A percentile compares a stretch with the other conserved stretches of the same genome.
phyloP scores from a whole-genome alignment of 2,329 filamentous ascomycete genomes.

The Amphichorda felina region DNA sequence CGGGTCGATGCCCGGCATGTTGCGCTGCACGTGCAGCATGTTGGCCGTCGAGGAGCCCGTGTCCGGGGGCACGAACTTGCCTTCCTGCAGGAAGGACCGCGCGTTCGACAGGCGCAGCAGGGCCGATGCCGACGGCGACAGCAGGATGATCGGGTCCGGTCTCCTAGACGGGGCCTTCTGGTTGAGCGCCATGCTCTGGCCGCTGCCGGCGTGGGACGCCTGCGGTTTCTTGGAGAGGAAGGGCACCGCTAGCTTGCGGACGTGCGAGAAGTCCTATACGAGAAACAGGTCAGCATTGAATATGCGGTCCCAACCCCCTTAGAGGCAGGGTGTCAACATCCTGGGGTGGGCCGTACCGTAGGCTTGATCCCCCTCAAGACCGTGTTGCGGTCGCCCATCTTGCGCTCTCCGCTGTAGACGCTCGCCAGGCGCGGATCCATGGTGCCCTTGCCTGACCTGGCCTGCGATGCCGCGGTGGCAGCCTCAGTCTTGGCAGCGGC shows the following conservation, averaged over 20 bases:
- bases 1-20: constrained; percentile 59
- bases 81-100: constrained; percentile 82
- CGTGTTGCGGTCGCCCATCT: constrained; percentile 86
- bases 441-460: constrained; percentile 48
- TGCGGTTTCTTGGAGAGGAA: constrained; percentile 57
- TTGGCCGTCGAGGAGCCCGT: constrained; percentile 55
- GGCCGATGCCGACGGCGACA: constrained; percentile 91
- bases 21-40: constrained; percentile 76
- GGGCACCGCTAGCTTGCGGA: constrained; percentile 71
- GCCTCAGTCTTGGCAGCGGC: constrained; percentile 15
- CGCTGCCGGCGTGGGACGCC: constrained; percentile 23
- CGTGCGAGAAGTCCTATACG: constrained; percentile 80
- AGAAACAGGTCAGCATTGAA: not conserved
- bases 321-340: too few relatives aligned
- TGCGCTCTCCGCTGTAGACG: constrained; percentile 85
- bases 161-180: constrained; percentile 34
- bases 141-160: constrained; percentile 82
- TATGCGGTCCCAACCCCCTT: too few relatives aligned
- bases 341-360: constrained; percentile 44
- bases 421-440: constrained; percentile 73
- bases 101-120: constrained; percentile 93
- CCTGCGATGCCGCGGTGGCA: constrained; percentile 26
- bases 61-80: constrained; percentile 70
- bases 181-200: constrained; percentile 38
- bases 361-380: constrained; percentile 79